phyloP scores from a whole-genome alignment of 768 basidiomycete genomes.

The Megacollybia marginata region DNA sequence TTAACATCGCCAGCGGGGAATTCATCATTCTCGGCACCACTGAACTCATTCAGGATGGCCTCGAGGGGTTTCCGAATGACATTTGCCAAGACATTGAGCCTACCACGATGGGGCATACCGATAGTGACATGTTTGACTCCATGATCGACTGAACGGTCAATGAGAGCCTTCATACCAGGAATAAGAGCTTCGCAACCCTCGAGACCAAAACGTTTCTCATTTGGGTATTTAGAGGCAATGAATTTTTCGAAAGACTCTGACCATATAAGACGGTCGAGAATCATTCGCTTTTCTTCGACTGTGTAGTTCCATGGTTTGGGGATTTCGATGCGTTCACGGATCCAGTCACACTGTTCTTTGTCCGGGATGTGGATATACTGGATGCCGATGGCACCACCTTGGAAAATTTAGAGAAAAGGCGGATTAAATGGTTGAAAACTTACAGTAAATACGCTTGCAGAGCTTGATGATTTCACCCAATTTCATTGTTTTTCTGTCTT shows the following conservation, averaged over 20 bases:
- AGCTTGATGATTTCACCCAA: constrained; percentile 87
- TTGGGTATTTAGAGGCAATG: constrained; percentile 97
- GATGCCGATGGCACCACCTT: constrained; percentile 82
- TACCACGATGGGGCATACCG: constrained; percentile 99
- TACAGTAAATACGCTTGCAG: constrained; percentile 91
- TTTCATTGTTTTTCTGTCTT: constrained; percentile 81
- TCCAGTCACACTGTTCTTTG: constrained; percentile 99
- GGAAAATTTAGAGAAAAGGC: constrained; percentile 4
- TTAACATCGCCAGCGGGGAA: constrained; percentile 96
- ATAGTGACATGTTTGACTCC: constrained; percentile 96
- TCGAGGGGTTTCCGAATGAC: constrained; percentile 98
- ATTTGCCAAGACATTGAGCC: constrained; percentile 95
- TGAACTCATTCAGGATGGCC: constrained; percentile 96
- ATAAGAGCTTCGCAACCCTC: constrained; percentile 97
- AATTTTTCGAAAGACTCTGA: constrained; percentile 99
- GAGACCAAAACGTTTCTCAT: constrained; percentile 98
- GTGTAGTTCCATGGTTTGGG: constrained; percentile 98
- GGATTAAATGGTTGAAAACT: constrained; percentile 20
- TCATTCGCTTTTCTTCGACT: constrained; percentile 98
- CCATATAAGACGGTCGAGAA: constrained; percentile 98
- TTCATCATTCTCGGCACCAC: constrained; percentile 64
- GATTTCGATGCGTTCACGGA: constrained; percentile 89
- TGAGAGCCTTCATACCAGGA: constrained; percentile 99
- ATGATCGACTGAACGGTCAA: constrained; percentile 94
- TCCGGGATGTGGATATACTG: constrained; percentile 96